phyloP scores from a whole-genome alignment of 768 basidiomycete species.

The Amyloporia xantha region DNA sequence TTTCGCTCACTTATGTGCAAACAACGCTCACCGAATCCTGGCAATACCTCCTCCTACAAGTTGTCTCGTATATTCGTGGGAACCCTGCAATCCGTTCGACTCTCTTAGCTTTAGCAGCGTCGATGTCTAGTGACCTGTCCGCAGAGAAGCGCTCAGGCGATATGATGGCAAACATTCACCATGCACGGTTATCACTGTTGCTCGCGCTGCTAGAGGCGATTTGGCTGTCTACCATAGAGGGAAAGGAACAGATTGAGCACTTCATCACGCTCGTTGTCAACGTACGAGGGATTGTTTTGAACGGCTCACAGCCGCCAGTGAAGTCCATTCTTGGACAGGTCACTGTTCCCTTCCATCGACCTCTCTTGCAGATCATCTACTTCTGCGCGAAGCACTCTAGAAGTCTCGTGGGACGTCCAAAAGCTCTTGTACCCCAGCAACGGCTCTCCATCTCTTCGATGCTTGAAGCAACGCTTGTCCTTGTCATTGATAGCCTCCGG shows the following conservation, averaged over 20 bases:
- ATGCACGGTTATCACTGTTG: conserved; percentile 65
- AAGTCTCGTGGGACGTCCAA: conserved; percentile 40
- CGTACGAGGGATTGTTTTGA: conserved; percentile 59
- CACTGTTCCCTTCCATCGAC: conserved; percentile 69
- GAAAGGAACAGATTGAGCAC: conserved; percentile 44
- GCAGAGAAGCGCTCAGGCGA: conserved; percentile 69
- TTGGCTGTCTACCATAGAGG: conserved; percentile 62
- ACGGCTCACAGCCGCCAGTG: conserved; percentile 67
- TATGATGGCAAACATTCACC: conserved; percentile 80
- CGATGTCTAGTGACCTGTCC: conserved; percentile 61
- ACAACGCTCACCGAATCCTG: conserved; percentile 69
- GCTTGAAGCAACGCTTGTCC: conserved; percentile 53
- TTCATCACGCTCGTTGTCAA: conserved; percentile 59
- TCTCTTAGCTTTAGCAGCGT: conserved; percentile 50
- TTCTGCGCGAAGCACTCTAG: conserved; percentile 66
- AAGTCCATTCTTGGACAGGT: conserved; percentile 63
- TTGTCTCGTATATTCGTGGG: conserved; percentile 56
- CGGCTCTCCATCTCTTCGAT: conserved; percentile 52
- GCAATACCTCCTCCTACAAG: conserved; percentile 62
- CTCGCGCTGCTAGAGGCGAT: conserved; percentile 73
- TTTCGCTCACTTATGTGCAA: conserved; percentile 79
- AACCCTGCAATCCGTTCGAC: conserved; percentile 49
- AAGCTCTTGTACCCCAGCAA: conserved; percentile 51
- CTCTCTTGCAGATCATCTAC: conserved; percentile 73
- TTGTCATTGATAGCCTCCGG: conserved; percentile 63